Evolutionary conservation across 1,284 basidiomycete genomes (phyloP), one percentile per base, ranked within the genome.

Genomic region (Ustilago esculenta): DNA sequence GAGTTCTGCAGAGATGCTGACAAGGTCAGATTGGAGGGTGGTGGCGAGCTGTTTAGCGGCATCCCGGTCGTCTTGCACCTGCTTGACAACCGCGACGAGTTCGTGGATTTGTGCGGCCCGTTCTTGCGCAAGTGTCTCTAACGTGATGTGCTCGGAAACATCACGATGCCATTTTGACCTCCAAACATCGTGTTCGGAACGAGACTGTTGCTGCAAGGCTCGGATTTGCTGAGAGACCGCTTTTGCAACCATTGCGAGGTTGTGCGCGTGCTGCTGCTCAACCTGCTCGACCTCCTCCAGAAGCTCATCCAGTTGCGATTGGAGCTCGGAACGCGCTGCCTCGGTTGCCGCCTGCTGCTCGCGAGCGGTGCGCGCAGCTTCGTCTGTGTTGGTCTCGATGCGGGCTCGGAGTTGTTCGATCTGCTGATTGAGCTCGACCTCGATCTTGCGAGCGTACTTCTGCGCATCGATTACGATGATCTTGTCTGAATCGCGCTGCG

Each of bases 11-110:
- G 46, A 30, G 42, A 65, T 50, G 46, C 55, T 58, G 37, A 18
- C 27, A 27, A 65, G 50, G 17, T 65, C 61, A 2, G 46, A 10
- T 17, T 58, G 46, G 11, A 65, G 45, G 4, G 36, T 30, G 3
- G 46, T 24, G 5, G 48, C 67, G 5, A 60, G 44, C 41, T 48
- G 44, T 17, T 66, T 65, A 39, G 54, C 58, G 10, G 58, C 34
- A 30, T 71, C 68, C 1, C 68, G 55, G 18, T 71, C 68, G 15
- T 67, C 53, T 32, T 71, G 63, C 0, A 71, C 58, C 48, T 71
- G 68, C 37, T 56, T 61, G 53, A 67, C 63, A 42, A 66, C 61
- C 9, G 48, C 56, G 12, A 61, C 63, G 9, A 71, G 57, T 21
- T 71, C 61, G 27, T 55, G 53, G n/a, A 71, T 57, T 37, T 66